Evolutionary conservation across 306 rosid species (phyloP).

Genomic region (Trichosanthes truncata): DNA sequence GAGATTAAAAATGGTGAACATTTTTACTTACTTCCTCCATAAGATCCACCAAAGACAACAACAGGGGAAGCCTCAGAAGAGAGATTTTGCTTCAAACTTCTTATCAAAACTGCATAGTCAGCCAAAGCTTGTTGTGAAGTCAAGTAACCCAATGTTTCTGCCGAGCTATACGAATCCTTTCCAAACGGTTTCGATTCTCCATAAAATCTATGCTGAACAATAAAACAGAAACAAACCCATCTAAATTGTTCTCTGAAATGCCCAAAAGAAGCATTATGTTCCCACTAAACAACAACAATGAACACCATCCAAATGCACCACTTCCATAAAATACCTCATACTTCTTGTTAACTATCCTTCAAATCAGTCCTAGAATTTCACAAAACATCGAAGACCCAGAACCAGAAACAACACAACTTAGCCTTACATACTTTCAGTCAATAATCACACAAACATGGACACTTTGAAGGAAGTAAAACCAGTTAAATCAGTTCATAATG

Average conservation of each 20-base stretch:
- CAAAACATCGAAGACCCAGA: not conserved
- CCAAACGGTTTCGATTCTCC: conserved; percentile 13
- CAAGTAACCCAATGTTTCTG: conserved; percentile 12
- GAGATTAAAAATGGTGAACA: not conserved
- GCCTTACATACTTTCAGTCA: not conserved
- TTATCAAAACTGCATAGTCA: conserved; percentile 11
- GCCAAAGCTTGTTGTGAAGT: conserved; percentile 15
- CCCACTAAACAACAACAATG: not conserved
- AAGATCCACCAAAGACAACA: conserved; percentile 8
- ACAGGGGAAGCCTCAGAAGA: conserved; percentile 14
- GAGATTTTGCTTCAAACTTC: conserved; percentile 10
- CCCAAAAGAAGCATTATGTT: not conserved
- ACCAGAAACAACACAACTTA: not conserved
- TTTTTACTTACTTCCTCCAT: conserved; percentile 11
- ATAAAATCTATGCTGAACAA: conserved; percentile 10
- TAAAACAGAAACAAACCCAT: not conserved
- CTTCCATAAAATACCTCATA: not conserved
- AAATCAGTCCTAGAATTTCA: not conserved
- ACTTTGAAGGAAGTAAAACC: not conserved
- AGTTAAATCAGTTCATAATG: not conserved
- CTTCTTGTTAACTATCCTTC: not conserved
- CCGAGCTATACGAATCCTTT: not conserved
- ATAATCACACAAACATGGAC: not conserved
- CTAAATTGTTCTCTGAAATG: not conserved
- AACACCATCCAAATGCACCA: not conserved